These are phyloP conservation scores for Phialophora verrucosa DNA, from an alignment of 2,329 filamentous ascomycete genomes.

Conservation along the genomic window DNA sequence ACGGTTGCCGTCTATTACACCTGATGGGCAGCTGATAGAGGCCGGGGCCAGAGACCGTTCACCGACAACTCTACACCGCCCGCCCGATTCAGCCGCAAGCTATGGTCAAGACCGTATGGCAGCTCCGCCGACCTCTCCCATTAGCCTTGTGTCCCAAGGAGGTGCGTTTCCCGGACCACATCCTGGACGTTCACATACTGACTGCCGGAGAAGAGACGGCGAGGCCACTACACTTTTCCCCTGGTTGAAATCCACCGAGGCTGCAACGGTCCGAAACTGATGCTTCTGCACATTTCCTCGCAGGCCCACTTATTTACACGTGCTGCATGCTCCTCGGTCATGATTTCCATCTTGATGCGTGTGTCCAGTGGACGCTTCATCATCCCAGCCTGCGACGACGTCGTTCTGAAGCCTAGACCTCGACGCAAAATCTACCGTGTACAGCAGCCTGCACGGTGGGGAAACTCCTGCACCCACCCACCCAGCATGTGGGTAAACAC, in stretches of 20 bases:
- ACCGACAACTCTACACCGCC: slow-evolving; percentile 16
- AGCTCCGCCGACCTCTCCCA: slow-evolving; percentile 28
- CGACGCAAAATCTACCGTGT: neutral
- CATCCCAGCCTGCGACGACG: neutral
- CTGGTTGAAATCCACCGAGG: slow-evolving; percentile 28
- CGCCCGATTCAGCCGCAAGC: slow-evolving; percentile 14
- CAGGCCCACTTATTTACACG: neutral
- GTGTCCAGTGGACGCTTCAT: neutral
- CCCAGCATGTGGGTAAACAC: slow-evolving; percentile 2
- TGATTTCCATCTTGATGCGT: neutral
- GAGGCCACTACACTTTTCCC: slow-evolving; percentile 27
- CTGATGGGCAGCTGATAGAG: slow-evolving; percentile 34
- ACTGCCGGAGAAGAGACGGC: slow-evolving; percentile 28
- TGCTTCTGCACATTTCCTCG: neutral
- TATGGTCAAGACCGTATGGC: slow-evolving; percentile 29
- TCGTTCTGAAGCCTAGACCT: neutral
- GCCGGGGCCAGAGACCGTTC: slow-evolving; percentile 20
- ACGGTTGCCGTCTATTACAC: slow-evolving; percentile 38
- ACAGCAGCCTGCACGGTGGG: slow-evolving; percentile 5
- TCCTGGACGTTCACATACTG: slow-evolving; percentile 25
- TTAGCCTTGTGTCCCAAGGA: slow-evolving; percentile 28
- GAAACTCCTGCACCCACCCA: neutral
- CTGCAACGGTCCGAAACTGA: slow-evolving; percentile 17
- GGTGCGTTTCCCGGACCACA: slow-evolving; percentile 27
- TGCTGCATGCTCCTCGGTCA: slow-evolving; percentile 5